Base-by-base conservation (phyloP, 257 asterid species). In the Nyctanthes arbortristis region DNA sequence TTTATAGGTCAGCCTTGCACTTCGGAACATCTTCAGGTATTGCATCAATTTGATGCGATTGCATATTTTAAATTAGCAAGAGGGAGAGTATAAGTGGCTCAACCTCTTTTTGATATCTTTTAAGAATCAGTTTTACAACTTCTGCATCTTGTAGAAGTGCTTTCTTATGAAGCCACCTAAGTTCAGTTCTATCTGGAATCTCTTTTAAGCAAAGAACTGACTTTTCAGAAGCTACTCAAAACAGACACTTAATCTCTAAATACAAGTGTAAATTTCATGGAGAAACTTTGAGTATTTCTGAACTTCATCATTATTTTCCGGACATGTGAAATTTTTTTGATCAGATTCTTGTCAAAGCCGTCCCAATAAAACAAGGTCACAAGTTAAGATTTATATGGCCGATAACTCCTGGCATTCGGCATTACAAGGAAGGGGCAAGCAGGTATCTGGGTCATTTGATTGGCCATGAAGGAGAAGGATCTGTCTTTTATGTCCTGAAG, bases 381-480 rank as follows among this genome's bases (percentile, higher is more conserved):
- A 91, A 88, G 83, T 81, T 94, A 88, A 83, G 81, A 82, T 80
- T 89, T 80, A 73, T 80, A 40, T 94, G 99, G 99, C 99, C 99
- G 29, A 68, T 81, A 76, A 85, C 97, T 56, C 97, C 99, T 64
- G 96, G 82, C 67, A 83, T 91, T 78, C 92, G 3, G 66, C 85
- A 88, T 68, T 94, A 94, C 81, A 80, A 86, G 84, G 99, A 94
- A 81, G 97, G 95, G 74, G 87, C 95, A 11, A 52, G 82, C 84
- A 82, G 93, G 82, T 94, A 94, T 73, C 87, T 91, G 73, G 87
- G 92, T 71, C 99, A 94, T 84, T 82, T 94, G 85, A 86, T 94
- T 84, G 97, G 99, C 82, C 97, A 94, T 86, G 99, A 91, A 88
- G 99, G 97, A 84, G 96, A 87, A 81, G 99, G 99, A 84, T 94